Base-by-base conservation (phyloP, 1,284 basidiomycete species). In the Puccinia triticina region DNA sequence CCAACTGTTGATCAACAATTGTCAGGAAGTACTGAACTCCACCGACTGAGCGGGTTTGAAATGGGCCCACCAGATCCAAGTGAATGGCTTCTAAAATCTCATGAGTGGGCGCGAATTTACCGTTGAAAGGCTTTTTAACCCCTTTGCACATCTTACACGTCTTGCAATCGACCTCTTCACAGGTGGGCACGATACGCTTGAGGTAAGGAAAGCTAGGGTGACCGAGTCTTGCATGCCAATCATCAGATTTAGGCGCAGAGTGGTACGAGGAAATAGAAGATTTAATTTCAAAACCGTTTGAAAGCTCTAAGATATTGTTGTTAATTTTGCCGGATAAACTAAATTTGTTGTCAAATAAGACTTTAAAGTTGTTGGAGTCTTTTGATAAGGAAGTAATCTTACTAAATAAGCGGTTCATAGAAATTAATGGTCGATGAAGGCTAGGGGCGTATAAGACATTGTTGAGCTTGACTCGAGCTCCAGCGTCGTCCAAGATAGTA, bases 121-220 rank as follows among this genome's bases (percentile, higher is more conserved):
- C 43, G 2, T 37, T 23, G 23, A 72, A 72, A 2, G 69, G 69
- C 26, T 40, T 16, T 21, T 67, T 67, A 18, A 43, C 40, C 14
- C 40, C 18, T 40, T 67, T 67, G n/a, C 67, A 71, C 40, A 71
- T 71, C 26, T 71, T 71, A 16, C 67, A 71, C 26, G 67, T 71
- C 18, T 46, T 43, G 48, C 67, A 71, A 23, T 43, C 23, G 3
- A 26, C 5, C 26, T 46, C 26, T 23, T 2, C 26, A 8, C 18
- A 2, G 26, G 7, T 46, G 26, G 67, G 67, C 10, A 71, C n/a
- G 23, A 71, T n/a, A 26, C 48, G 46, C 40, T 71, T 71, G 11
- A 71, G 40, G 26, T 71, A 71, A 8, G 23, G 2, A 12, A 10
- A 29, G 46, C 23, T 71, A 12, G 67, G 67, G 48, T 71, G 67